Evolutionary conservation across 169 alveolate genomes (phyloP).

Genomic region (Eimeria mitis): DNA sequence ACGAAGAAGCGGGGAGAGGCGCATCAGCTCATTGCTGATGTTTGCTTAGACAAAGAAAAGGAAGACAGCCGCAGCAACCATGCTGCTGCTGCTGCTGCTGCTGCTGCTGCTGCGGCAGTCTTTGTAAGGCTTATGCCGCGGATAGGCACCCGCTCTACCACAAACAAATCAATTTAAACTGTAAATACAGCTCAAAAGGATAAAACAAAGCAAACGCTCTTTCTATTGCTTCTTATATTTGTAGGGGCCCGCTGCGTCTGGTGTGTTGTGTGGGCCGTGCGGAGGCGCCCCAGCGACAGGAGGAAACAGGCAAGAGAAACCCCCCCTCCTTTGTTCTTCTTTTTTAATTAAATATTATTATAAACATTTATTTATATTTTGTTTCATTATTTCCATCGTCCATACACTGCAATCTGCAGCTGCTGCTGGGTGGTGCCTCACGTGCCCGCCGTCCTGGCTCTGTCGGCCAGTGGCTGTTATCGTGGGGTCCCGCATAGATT

Average conservation of each 20-base stretch:
- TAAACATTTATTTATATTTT: not conserved
- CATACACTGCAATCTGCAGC: not conserved
- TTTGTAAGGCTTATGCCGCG: too few species aligned
- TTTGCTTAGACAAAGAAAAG: not conserved
- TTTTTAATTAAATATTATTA: too few species aligned
- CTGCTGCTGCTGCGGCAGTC: too few species aligned
- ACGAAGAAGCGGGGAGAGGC: not conserved
- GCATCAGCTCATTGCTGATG: not conserved
- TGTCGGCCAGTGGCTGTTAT: not conserved
- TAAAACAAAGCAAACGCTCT: not conserved
- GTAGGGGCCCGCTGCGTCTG: not conserved
- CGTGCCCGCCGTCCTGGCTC: too few species aligned
- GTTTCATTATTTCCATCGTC: not conserved
- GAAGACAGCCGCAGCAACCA: not conserved
- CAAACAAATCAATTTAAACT: not conserved
- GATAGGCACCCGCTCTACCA: not conserved
- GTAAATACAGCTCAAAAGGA: not conserved
- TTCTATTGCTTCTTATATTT: not conserved
- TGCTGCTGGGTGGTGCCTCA: not conserved
- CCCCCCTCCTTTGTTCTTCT: not conserved
- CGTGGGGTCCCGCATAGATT: too few species aligned
- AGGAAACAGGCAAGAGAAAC: not conserved
- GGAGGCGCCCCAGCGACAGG: not conserved
- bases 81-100: too few species aligned
- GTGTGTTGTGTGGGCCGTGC: not conserved